Evolutionary conservation across 495 filamentous ascomycete genomes (phyloP), one percentile per base, ranked within the genome.

Genomic region (Penicillium egyptiacum): DNA sequence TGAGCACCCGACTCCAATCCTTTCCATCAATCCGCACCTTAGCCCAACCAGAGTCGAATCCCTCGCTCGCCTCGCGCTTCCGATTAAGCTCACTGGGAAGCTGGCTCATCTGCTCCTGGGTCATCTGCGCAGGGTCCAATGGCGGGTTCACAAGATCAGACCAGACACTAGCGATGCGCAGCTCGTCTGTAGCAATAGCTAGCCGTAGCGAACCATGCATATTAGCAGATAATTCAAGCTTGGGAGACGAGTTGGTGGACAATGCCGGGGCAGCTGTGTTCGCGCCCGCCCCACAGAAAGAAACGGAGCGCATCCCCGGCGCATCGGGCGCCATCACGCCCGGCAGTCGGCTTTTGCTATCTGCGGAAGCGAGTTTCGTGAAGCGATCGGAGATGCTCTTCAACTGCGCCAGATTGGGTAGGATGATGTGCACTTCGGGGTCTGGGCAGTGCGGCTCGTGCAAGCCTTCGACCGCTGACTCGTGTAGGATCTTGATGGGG

Each of bases 331-430:
- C 64, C 19, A 62, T 42, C 2, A 61, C 17, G 0, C 59, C 57
- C 1, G 47, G 63, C 43, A 55, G 64, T 35, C 35, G 50, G 47
- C 35, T 46, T 50, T 71, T 70, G 2, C 59, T 78, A 33, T 67
- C 66, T 20, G 70, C 53, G 16, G 64, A 62, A 9, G 84, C 85
- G 0, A 97, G 81, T 59, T 89, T 92, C 42, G 90, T 97, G 75
- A 96, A 96, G 40, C 94, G 87, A 70, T 98, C 94, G 6, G 88
- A 91, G 56, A 98, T 93, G 53, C 85, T 85, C 61, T 97, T 96
- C 50, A 98, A 74, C 60, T 95, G 91, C 7, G 87, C 66, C 4
- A 98, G 75, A 0, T 88, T 84, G 0, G 94, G 94, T 0, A 98
- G 83, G 35, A 90, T 82, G 70, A 98, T 93, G 73, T 98, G 88